Base-by-base conservation (phyloP, 768 basidiomycete species). In the Hygrocybe coccinea region DNA sequence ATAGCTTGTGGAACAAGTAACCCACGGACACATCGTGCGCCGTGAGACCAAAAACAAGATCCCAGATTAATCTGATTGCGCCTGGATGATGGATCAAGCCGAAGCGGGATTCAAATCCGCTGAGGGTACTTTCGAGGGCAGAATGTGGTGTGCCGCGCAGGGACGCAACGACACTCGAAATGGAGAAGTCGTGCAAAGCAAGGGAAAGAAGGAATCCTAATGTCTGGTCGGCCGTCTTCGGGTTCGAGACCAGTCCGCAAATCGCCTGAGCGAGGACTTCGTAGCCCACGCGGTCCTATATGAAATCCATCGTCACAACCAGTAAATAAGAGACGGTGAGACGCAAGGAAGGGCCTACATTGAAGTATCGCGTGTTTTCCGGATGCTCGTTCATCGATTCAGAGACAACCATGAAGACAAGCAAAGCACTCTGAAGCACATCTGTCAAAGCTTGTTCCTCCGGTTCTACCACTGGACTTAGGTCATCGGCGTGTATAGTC, bases 151-250 rank as follows among this genome's bases (percentile, higher is more conserved):
- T 61, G 19, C 64, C 66, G 15, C 73, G 72, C n/a, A 83, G 64
- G 21, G 71, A 70, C 21, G 70, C 68, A 67, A 91, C 90, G 50
- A 84, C 68, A 25, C 76, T 73, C 10, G 78, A 72, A 17, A 85
- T 61, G 1, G 80, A 74, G 60, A 89, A 85, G 63, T 91, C 80
- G 56, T 82, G 77, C 22, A 89, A 67, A 0, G 87, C 77, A 39
- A 94, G 75, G 1, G 82, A 79, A 9, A 91, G 78, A 2, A 91
- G 71, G 57, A 85, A 81, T 4, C 88, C 88, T 8, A 89, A 67
- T 0, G 81, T 80, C 50, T 79, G 76, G 50, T 84, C 79, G 19
- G 77, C 68, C 0, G 80, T 80, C 51, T 67, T 64, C 17, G 69
- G 63, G 56, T 81, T 76, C 19, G 71, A 66, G 29, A 83, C 69